A percentile compares a stretch with the other conserved stretches of the same genome.
These are phyloP conservation scores for Hanseniaspora uvarum DNA, from an alignment of 1,139 yeast species.

Conservation along the genomic window DNA sequence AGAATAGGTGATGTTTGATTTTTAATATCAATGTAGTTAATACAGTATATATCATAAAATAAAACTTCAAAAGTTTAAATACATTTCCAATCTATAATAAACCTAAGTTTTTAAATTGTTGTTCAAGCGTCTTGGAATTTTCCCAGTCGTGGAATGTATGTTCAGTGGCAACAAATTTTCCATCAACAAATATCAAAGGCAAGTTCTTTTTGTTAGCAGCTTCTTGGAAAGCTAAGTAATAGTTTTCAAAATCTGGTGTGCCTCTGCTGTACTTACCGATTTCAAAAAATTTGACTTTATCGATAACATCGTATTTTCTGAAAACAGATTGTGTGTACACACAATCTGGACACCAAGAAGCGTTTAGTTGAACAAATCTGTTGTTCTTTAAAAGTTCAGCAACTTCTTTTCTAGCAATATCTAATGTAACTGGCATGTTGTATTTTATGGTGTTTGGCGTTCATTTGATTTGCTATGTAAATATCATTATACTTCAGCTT, in stretches of 20 bases:
- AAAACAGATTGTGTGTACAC: constrained; percentile 49
- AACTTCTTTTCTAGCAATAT: constrained; percentile 15
- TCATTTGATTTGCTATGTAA: background rate
- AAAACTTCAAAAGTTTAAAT: background rate
- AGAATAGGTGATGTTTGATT: constrained; percentile 14
- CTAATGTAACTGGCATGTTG: constrained; percentile 14
- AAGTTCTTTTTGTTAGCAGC: constrained; percentile 56
- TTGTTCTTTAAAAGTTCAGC: constrained; percentile 25
- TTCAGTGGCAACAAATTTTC: constrained; percentile 54
- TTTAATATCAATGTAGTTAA: background rate
- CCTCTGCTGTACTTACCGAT: constrained; percentile 43
- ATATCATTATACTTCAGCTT: too few relatives aligned
- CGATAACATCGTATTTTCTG: constrained; percentile 40
- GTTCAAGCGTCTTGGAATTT: constrained; percentile 36
- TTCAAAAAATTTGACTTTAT: constrained; percentile 47
- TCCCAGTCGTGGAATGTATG: constrained; percentile 41
- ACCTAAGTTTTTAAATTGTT: constrained; percentile 38
- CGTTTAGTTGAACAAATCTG: constrained; percentile 49
- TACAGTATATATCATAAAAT: background rate
- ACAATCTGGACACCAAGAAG: constrained; percentile 74
- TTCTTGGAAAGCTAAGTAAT: constrained; percentile 52
- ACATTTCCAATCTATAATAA: constrained; percentile 31
- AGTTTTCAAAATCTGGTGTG: constrained; percentile 42
- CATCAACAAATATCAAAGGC: constrained; percentile 58
- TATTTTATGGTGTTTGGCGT: background rate